A percentile compares a stretch with the other conserved stretches of the same genome.
phyloP scores from a whole-genome alignment of 1,284 basidiomycete species.

The Sanghuangporus sanghuang region DNA sequence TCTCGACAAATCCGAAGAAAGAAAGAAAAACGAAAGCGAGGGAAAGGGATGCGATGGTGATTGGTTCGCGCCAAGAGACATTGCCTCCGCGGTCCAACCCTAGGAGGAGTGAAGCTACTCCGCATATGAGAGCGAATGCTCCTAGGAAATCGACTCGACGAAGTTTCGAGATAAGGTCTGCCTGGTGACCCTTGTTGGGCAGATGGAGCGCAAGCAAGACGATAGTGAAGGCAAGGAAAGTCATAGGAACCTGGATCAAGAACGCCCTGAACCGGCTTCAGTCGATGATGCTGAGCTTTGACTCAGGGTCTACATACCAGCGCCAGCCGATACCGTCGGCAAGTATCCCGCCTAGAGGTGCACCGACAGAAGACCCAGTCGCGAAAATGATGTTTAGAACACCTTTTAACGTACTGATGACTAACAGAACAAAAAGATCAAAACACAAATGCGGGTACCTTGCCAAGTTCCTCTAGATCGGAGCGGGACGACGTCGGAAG shows the following conservation, averaged over 20 bases:
- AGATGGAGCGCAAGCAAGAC: slow-evolving; percentile 46
- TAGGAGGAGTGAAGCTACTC: slow-evolving; percentile 49
- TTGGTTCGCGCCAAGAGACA: slow-evolving; percentile 42
- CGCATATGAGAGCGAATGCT: slow-evolving; percentile 43
- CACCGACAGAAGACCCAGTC: slow-evolving; percentile 48
- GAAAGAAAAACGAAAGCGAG: slow-evolving; percentile 21
- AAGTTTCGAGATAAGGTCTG: slow-evolving; percentile 40
- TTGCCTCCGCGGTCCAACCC: slow-evolving; percentile 56
- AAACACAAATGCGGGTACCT: slow-evolving; percentile 31
- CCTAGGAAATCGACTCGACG: slow-evolving; percentile 56
- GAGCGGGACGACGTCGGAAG: slow-evolving; percentile 57
- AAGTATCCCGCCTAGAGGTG: slow-evolving; percentile 53
- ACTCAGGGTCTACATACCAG: slow-evolving; percentile 34
- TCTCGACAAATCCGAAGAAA: slow-evolving; percentile 32
- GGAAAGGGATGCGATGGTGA: slow-evolving; percentile 29
- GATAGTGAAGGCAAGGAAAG: slow-evolving; percentile 45
- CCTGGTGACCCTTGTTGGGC: slow-evolving; percentile 31
- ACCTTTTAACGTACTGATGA: slow-evolving; percentile 27
- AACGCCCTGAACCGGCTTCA: slow-evolving; percentile 40
- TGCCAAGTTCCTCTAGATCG: slow-evolving; percentile 59
- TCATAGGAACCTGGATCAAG: slow-evolving; percentile 51
- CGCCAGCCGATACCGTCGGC: slow-evolving; percentile 61
- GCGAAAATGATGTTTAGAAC: slow-evolving; percentile 54
- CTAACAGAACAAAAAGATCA: neutral
- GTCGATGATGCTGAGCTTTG: neutral